phyloP scores from a whole-genome alignment of 202 grass and related monocot species.

The Cymbopogon flexuosus region DNA sequence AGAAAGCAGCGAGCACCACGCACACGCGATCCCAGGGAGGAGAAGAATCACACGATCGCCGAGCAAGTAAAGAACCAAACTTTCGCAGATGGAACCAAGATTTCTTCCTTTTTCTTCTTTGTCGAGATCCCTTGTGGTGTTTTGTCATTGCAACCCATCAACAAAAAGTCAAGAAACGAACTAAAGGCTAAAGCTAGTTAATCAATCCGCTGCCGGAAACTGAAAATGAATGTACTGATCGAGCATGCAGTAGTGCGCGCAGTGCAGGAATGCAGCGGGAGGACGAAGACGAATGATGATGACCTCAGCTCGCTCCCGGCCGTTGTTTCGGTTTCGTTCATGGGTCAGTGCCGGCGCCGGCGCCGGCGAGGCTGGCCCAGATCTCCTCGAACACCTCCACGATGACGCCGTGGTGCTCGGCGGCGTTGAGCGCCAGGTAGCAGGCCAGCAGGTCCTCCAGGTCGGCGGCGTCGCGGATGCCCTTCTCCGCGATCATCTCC shows the following conservation, averaged over 20 bases:
- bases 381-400: conserved; percentile 84
- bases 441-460: conserved; percentile 90
- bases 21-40: background rate
- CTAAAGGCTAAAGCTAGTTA: background rate
- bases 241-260: background rate
- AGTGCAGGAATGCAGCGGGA: background rate
- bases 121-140: background rate
- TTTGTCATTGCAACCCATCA: conserved; percentile 18
- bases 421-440: conserved; percentile 75
- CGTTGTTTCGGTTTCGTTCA: conserved; percentile 13
- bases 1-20: conserved; percentile 10
- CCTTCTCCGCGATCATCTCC: conserved; percentile 76
- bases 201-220: background rate
- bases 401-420: conserved; percentile 69
- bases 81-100: background rate
- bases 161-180: background rate
- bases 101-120: background rate
- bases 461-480: conserved; percentile 52
- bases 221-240: background rate
- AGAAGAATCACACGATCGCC: conserved; percentile 25
- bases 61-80: conserved; percentile 40
- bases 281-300: background rate
- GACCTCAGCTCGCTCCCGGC: background rate
- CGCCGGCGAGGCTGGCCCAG: conserved; percentile 51
- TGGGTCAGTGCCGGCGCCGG: background rate